A percentile compares a stretch with the other conserved stretches of the same genome.
Conservation (phyloP, 306 rosid genomes). For the Gillenia trifoliata region DNA sequence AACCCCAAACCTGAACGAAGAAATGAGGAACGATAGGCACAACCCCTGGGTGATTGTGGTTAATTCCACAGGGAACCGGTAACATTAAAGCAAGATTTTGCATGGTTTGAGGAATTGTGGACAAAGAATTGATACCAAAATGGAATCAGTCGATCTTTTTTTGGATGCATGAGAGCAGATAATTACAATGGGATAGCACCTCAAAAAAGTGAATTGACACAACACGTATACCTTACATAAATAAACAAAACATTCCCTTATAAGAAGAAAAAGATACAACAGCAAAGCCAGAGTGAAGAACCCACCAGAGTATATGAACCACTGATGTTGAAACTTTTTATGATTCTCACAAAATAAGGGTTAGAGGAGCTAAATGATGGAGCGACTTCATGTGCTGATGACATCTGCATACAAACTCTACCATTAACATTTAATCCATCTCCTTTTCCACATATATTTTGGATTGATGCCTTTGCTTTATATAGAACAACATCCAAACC, state of each 20-base stretch:
- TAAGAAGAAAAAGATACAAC: background rate
- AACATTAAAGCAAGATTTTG: background rate
- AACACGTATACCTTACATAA: background rate
- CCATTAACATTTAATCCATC: slow-evolving; percentile 30
- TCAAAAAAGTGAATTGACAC: slow-evolving; percentile 6
- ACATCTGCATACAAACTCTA: slow-evolving; percentile 43
- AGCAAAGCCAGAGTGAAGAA: slow-evolving; percentile 22
- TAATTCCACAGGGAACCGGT: background rate
- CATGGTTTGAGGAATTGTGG: background rate
- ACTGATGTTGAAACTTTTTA: slow-evolving; percentile 84
- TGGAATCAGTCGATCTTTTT: background rate
- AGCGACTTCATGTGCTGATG: slow-evolving; percentile 56
- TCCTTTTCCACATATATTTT: slow-evolving; percentile 44
- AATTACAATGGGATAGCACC: background rate
- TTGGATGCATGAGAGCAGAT: background rate
- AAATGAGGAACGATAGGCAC: background rate
- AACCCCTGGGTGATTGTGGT: background rate
- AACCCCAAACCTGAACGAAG: background rate
- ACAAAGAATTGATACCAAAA: background rate
- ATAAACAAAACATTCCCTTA: slow-evolving; percentile 1
- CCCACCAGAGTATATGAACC: slow-evolving; percentile 93
- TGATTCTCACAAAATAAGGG: slow-evolving; percentile 78
- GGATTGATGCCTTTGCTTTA: slow-evolving; percentile 41
- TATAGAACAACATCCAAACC: slow-evolving; percentile 31
- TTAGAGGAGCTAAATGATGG: slow-evolving; percentile 64